Conservation (phyloP, 2,329 filamentous ascomycete species). For the Sclerotinia trifoliorum region DNA sequence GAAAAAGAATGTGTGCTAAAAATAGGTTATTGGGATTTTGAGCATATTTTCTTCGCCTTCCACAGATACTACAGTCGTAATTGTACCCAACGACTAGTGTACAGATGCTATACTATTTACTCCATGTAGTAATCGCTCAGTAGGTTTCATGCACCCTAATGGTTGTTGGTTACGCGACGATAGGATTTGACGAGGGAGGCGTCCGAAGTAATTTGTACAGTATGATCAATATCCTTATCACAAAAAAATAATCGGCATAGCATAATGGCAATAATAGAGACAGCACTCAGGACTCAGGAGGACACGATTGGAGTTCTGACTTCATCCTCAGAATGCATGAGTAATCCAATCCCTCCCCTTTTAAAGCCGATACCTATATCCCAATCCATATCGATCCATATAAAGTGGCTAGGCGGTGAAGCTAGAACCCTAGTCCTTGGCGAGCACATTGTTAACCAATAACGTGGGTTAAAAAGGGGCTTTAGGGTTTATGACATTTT, state of each 20-base stretch:
- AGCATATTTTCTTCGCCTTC: background rate
- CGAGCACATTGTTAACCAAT: background rate
- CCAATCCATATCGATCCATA: background rate
- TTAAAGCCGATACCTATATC: background rate
- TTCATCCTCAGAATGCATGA: background rate
- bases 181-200: constrained; percentile 10
- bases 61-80: background rate
- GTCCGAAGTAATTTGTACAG: background rate
- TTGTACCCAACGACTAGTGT: constrained; percentile 1
- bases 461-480: background rate
- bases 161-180: constrained; percentile 11
- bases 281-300: background rate
- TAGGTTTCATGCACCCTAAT: background rate
- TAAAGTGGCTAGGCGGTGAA: constrained; percentile 11
- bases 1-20: constrained; percentile 5
- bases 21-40: background rate
- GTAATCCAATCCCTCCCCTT: constrained; percentile 10
- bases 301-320: constrained; percentile 1
- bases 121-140: background rate
- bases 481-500: constrained; percentile 4
- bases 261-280: background rate
- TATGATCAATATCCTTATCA: background rate
- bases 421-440: background rate
- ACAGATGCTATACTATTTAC: background rate
- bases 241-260: constrained; percentile 5